phyloP scores from a whole-genome alignment of 2,329 filamentous ascomycete species.

The Paecilomyces sp. region DNA sequence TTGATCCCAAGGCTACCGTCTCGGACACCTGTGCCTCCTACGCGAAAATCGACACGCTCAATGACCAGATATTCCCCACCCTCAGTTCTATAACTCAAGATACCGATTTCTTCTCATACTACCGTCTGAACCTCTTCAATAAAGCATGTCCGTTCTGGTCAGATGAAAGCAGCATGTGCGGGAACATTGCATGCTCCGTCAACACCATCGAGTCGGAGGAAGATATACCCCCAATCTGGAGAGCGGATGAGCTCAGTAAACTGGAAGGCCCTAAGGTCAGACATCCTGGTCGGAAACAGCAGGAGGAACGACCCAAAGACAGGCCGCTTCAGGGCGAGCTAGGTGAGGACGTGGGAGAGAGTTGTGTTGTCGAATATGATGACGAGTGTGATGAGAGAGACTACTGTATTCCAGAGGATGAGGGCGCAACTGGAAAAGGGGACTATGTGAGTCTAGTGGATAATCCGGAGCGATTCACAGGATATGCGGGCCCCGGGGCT shows the following conservation, averaged over 20 bases:
- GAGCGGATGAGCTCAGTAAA: conserved; percentile 84
- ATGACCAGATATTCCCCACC: conserved; percentile 66
- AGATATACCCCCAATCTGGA: conserved; percentile 87
- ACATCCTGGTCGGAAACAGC: conserved; percentile 71
- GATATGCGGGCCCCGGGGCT: conserved; percentile 77
- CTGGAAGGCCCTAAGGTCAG: conserved; percentile 84
- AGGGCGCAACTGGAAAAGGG: conserved; percentile 75
- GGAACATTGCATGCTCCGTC: conserved; percentile 93
- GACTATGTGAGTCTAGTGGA: conserved; percentile 93
- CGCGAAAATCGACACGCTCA: conserved; percentile 78
- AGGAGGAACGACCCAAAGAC: conserved; percentile 59
- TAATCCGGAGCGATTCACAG: conserved; percentile 93
- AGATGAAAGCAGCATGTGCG: conserved; percentile 88
- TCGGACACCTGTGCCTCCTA: conserved; percentile 94
- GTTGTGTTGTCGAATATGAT: conserved; percentile 94
- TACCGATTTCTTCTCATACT: conserved; percentile 98
- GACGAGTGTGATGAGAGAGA: conserved; percentile 95
- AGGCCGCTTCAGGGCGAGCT: conserved; percentile 74
- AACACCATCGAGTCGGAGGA: conserved; percentile 93
- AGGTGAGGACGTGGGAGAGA: conserved; percentile 83
- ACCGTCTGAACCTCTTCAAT: conserved; percentile 88
- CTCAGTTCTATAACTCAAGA: conserved; percentile 74
- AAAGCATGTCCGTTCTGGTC: conserved; percentile 95
- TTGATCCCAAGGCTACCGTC: conserved; percentile 81
- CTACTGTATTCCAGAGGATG: conserved; percentile 94